Conservation (phyloP, 768 basidiomycete species). For the Trametes cubensis region DNA sequence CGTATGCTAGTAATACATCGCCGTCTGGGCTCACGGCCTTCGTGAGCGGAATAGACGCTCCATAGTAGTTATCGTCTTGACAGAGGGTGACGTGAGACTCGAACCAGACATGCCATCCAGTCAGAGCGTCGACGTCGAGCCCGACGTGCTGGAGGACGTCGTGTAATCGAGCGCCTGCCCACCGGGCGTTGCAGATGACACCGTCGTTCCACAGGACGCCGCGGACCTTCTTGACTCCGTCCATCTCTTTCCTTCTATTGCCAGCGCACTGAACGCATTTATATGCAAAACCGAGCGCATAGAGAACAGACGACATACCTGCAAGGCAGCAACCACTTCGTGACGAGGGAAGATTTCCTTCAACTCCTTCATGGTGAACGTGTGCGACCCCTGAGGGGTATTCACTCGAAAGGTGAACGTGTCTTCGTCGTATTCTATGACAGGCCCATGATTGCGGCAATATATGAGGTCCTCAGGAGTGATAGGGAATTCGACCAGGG, state of each 20-base stretch:
- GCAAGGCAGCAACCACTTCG: conserved; percentile 35
- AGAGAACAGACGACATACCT: conserved; percentile 16
- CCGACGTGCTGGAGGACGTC: conserved; percentile 47
- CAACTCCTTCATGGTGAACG: conserved; percentile 44
- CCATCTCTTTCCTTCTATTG: conserved; percentile 33
- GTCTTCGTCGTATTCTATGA: conserved; percentile 52
- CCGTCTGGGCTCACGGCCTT: conserved; percentile 21
- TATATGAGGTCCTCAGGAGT: conserved; percentile 71
- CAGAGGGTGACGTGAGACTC: conserved; percentile 24
- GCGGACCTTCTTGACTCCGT: conserved; percentile 25
- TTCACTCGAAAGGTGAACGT: conserved; percentile 24
- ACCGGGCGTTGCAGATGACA: conserved; percentile 69
- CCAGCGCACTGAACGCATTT: conserved; percentile 30
- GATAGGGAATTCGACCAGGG: conserved; percentile 57
- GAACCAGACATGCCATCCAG: conserved; percentile 23
- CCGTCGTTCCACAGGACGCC: conserved; percentile 49
- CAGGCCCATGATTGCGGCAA: conserved; percentile 71
- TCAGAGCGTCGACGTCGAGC: not conserved
- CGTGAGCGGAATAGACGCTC: conserved; percentile 23
- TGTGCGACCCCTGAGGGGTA: conserved; percentile 35
- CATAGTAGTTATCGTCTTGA: conserved; percentile 26
- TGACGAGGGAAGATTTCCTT: conserved; percentile 43
- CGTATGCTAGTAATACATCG: conserved; percentile 24
- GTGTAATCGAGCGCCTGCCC: conserved; percentile 62
- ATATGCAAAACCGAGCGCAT: not conserved